Percentiles rank a stretch among this genome's conserved stretches.
phyloP scores from a whole-genome alignment of 768 basidiomycete genomes.

The Kwoniella sp. region DNA sequence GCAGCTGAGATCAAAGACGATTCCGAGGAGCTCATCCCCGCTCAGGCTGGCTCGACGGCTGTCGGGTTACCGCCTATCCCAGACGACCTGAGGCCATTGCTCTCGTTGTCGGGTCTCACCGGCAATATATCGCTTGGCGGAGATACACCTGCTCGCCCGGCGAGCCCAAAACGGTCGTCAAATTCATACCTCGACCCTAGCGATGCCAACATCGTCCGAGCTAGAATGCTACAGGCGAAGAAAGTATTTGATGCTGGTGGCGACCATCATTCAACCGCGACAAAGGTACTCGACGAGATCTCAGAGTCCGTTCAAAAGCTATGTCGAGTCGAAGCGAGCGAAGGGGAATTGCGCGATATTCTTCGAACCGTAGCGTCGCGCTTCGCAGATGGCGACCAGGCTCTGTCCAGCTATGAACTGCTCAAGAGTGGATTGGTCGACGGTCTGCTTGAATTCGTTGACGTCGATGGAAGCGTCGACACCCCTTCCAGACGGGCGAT shows the following conservation, averaged over 20 bases:
- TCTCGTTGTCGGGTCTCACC: conserved; percentile 16
- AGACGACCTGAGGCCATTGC: conserved; percentile 31
- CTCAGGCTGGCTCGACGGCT: conserved; percentile 4
- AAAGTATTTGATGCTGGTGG: conserved; percentile 54
- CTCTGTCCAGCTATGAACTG: conserved; percentile 92
- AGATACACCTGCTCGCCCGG: background rate
- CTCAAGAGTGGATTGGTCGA: conserved; percentile 91
- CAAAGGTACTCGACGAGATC: conserved; percentile 56
- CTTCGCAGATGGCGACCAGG: conserved; percentile 59
- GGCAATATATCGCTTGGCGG: conserved; percentile 11
- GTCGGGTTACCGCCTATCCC: conserved; percentile 1
- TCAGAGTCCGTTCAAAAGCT: conserved; percentile 64
- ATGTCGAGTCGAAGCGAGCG: conserved; percentile 57
- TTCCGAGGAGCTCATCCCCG: conserved; percentile 15
- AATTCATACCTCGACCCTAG: conserved; percentile 59
- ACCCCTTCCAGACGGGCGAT: conserved; percentile 67
- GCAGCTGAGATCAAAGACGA: conserved; percentile 34
- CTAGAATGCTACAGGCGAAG: conserved; percentile 81
- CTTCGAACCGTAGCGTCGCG: conserved; percentile 72
- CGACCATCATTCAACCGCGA: conserved; percentile 58
- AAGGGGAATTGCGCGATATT: conserved; percentile 61
- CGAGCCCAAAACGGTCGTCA: conserved; percentile 11
- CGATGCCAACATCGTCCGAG: conserved; percentile 87
- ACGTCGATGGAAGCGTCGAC: conserved; percentile 63
- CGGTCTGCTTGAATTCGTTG: conserved; percentile 74